These are phyloP conservation scores for Fusarium xylarioides DNA, from an alignment of 2,329 filamentous ascomycete species.

Conservation along the genomic window DNA sequence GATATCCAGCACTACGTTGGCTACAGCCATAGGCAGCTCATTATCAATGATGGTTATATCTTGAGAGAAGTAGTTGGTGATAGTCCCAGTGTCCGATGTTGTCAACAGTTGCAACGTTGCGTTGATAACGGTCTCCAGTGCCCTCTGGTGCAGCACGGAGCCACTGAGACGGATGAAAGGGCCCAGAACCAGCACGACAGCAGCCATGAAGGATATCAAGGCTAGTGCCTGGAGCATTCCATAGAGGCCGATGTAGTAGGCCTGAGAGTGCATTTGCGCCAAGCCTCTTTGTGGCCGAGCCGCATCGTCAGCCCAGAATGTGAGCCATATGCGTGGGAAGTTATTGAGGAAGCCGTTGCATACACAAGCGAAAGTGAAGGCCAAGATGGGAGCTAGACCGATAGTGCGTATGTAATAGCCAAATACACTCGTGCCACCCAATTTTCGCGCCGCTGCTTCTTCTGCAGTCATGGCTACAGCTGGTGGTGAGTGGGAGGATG, in stretches of 20 bases:
- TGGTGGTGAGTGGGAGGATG: rapidly evolving
- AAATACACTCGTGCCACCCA: background rate
- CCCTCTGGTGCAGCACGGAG: constrained; percentile 44
- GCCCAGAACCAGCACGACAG: constrained; percentile 22
- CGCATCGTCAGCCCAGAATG: constrained; percentile 50
- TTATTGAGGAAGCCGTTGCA: constrained; percentile 41
- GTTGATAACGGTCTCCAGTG: constrained; percentile 46
- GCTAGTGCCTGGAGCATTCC: constrained; percentile 32
- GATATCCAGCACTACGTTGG: constrained; percentile 38
- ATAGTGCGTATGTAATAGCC: background rate
- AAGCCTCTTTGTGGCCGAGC: background rate
- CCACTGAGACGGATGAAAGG: constrained; percentile 44
- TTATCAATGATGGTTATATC: constrained; percentile 54
- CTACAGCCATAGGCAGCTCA: constrained; percentile 48
- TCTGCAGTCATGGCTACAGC: background rate
- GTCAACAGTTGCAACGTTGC: constrained; percentile 55
- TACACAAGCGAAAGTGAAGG: constrained; percentile 33
- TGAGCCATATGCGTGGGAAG: constrained; percentile 51
- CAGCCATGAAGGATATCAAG: constrained; percentile 30
- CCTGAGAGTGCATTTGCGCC: constrained; percentile 1
- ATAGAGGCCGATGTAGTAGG: constrained; percentile 46
- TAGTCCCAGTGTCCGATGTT: constrained; percentile 51
- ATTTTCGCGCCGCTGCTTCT: background rate
- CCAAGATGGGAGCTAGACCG: background rate
- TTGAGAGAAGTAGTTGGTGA: constrained; percentile 56